Base-by-base conservation (phyloP, 2,329 filamentous ascomycete genomes). In the Xylaria hypoxylon region DNA sequence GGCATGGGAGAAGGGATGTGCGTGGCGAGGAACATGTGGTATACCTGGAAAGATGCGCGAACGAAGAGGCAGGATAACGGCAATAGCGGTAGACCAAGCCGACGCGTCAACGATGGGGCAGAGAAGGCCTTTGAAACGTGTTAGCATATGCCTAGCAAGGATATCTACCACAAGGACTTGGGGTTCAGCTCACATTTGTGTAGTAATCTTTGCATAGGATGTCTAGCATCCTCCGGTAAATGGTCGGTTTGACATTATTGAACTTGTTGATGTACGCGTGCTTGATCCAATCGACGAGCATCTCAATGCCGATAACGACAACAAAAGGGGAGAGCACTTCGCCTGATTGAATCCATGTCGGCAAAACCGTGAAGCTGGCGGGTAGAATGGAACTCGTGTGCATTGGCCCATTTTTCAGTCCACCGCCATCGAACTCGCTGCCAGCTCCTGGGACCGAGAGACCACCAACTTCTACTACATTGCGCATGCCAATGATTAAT, bases 211-310 rank as follows among this genome's bases (percentile, higher is more conserved):
- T 98, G 71, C 94, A 94, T 7, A 99, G 82, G 4, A 99, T 92
- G 76, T 99, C 96, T 17, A 98, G 86, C 76, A 96, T 97, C 26
- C 94, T 89, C 59, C 89, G 87, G 78, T 99, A 99, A 62, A 99
- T 92, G 6, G 87, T 88, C 2, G 96, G 96, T 70, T 96, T 95
- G 72, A 94, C 94, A 73, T 97, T 97, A 84, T 99, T 99, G 83
- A 99, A 99, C 77, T 99, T 99, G 77, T 90, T 94, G 77, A 99
- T 96, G 77, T 98, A 99, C 24, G 93, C 93, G 77, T 99, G 96
- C 79, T 99, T 99, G 78, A 97, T 87, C 87, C 92, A 94, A 79
- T 99, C 96, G 1, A 99, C 96, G 8, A 97, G 82, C 90, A 97
- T 97, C 80, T 99, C 96, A 69, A 94, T 97, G 1, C 94, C 95